Percentiles rank a stretch among this genome's conserved stretches.
phyloP scores from a whole-genome alignment of 2,329 filamentous ascomycete species.

The Penicillium hesseltinei region DNA sequence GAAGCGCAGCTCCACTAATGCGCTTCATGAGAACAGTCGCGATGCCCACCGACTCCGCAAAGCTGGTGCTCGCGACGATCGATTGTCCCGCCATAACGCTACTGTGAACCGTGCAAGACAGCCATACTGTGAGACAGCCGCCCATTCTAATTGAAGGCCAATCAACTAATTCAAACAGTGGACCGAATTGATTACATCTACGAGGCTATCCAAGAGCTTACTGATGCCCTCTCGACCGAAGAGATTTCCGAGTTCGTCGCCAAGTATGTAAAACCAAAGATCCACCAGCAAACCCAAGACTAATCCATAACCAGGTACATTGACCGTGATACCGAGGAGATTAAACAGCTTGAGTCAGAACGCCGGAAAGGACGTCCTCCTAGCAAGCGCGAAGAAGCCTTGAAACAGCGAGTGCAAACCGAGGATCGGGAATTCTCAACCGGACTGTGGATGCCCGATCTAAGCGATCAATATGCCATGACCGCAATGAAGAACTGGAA shows the following conservation, averaged over 20 bases:
- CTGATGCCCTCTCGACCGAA: slow-evolving; percentile 35
- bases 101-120: slow-evolving; percentile 71
- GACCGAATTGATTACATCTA: slow-evolving; percentile 71
- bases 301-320: slow-evolving; percentile 33
- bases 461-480: slow-evolving; percentile 65
- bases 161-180: slow-evolving; percentile 47
- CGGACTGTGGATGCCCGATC: slow-evolving; percentile 78
- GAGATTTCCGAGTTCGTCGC: slow-evolving; percentile 54
- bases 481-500: slow-evolving; percentile 71
- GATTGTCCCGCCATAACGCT: slow-evolving; percentile 69
- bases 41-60: slow-evolving; percentile 79
- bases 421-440: slow-evolving; percentile 78
- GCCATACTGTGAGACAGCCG: slow-evolving; percentile 59
- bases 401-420: slow-evolving; percentile 67
- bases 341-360: slow-evolving; percentile 55
- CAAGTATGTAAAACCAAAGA: slow-evolving; percentile 48
- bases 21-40: slow-evolving; percentile 83
- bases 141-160: neutral
- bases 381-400: slow-evolving; percentile 70
- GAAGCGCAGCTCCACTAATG: slow-evolving; percentile 73
- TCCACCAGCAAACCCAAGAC: neutral
- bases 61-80: slow-evolving; percentile 77
- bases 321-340: slow-evolving; percentile 36
- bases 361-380: slow-evolving; percentile 75
- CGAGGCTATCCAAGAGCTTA: slow-evolving; percentile 50